These are phyloP conservation scores for Globisporangium middletonii DNA, from an alignment of 352 stramenopile genomes.

Conservation along the genomic window DNA sequence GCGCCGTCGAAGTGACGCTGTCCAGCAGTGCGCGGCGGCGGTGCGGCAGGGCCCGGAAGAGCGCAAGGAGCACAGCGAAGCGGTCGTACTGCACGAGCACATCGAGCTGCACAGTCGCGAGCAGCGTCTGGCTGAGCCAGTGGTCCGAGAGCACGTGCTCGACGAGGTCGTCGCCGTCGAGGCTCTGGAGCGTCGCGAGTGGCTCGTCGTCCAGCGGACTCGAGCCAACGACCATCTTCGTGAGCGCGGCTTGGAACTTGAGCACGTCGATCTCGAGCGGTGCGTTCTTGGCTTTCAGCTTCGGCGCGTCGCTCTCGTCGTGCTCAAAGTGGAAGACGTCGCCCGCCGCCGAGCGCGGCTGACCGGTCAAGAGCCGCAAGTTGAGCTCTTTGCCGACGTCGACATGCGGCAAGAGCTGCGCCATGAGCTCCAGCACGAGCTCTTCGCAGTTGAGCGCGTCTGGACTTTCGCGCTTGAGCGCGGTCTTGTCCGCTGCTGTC, in stretches of 20 bases:
- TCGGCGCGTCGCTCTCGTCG: slow-evolving; percentile 19
- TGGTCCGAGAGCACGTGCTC: slow-evolving; percentile 38
- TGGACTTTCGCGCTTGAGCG: slow-evolving; percentile 22
- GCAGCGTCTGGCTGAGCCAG: slow-evolving; percentile 42
- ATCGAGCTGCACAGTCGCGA: slow-evolving; percentile 47
- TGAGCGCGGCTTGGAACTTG: slow-evolving; percentile 53
- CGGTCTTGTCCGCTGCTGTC: slow-evolving; percentile 21
- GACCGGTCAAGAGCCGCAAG: slow-evolving; percentile 44
- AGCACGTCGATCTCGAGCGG: slow-evolving; percentile 48
- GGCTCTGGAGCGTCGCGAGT: slow-evolving; percentile 23
- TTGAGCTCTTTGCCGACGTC: slow-evolving; percentile 83
- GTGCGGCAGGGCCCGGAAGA: slow-evolving; percentile 38
- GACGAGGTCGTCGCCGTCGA: slow-evolving; percentile 23
- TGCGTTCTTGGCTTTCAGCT: slow-evolving; percentile 7
- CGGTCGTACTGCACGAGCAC: slow-evolving; percentile 51
- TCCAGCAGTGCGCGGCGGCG: slow-evolving; percentile 32
- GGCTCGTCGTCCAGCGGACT: slow-evolving; percentile 8
- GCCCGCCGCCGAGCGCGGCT: slow-evolving; percentile 24
- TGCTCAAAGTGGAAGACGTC: slow-evolving; percentile 77
- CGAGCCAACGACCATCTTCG: slow-evolving; percentile 36
- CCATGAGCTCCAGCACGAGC: slow-evolving; percentile 76
- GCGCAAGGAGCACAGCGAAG: slow-evolving; percentile 49
- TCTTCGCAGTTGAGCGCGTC: slow-evolving; percentile 45
- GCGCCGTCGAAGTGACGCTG: slow-evolving; percentile 22
- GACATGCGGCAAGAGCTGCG: slow-evolving; percentile 47